Base-by-base conservation (phyloP, 2,329 filamentous ascomycete genomes). In the Colletotrichum gigasporum region DNA sequence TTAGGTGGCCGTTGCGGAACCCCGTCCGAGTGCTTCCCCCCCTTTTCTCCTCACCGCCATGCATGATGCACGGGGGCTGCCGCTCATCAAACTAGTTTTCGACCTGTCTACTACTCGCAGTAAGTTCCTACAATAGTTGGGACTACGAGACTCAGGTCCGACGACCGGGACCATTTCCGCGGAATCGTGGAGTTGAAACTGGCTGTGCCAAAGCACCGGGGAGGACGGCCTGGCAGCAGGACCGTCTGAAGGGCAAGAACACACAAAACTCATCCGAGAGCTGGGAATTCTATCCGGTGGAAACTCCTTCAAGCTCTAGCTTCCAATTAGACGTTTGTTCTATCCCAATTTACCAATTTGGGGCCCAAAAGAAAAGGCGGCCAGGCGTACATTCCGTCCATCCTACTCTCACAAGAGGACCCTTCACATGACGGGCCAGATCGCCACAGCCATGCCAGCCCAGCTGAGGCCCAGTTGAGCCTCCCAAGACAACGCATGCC, bases 151-250 rank as follows among this genome's bases (percentile, higher is more conserved):
- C n/a, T 53, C 26, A 44, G 16, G 35, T 55, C 24, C 37, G 37
- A 24, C 12, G 37, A 14, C 52, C 48, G 41, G 41, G 20, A 37
- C 9, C 22, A 26, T 53, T 58, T 42, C 52, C 35, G 22, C 48
- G 42, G 35, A 61, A 32, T 18, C 14, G 20, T n/a, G 11, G 14
- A 30, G 41, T 34, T 64, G 61, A 54, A 61, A 64, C 62, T 30
- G n/a, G 11, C 20, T 28, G 30, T 32, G 48, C 35, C 48, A 53
- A 32, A 61, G 41, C 62, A 64, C 56, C 50, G 56, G 41, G 62
- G 41, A 50, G 50, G n/a, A 6, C 45, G 30, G 16, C 34, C 16
- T 41, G 55, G 47, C 34, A 34, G 14, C 39, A 34, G 54, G 41
- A 30, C 12, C 62, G 16, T 64, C 56, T 22, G 34, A 64, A 42